Conservation (phyloP, 129 eudicot species). For the Helianthus annuus region DNA sequence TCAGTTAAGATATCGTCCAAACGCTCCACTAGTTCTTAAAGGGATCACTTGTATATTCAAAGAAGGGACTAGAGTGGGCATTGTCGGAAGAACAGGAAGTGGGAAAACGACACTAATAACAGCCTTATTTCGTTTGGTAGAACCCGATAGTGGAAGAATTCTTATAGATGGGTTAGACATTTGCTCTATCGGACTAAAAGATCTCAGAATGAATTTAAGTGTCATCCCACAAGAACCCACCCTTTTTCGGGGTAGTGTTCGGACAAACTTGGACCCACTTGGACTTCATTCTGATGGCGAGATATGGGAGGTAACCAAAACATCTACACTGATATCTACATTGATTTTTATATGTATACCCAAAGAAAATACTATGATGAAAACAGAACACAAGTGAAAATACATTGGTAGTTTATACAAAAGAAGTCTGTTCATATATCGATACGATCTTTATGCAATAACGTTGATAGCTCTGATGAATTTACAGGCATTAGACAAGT, state of each 20-base stretch:
- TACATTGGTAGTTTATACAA: background rate
- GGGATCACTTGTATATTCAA: conserved; percentile 81
- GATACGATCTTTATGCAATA: background rate
- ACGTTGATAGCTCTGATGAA: background rate
- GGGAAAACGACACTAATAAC: conserved; percentile 85
- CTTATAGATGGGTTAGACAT: conserved; percentile 66
- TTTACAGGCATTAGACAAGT: conserved; percentile 73
- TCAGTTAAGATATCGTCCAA: conserved; percentile 77
- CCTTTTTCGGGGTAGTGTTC: conserved; percentile 66
- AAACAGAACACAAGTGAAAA: background rate
- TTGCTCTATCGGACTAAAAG: conserved; percentile 29
- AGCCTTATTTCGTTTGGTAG: conserved; percentile 74
- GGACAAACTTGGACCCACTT: conserved; percentile 76
- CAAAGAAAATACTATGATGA: background rate
- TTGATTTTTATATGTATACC: too few relatives aligned
- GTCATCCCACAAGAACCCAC: conserved; percentile 31
- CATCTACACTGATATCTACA: too few relatives aligned
- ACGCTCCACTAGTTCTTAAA: conserved; percentile 79
- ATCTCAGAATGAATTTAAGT: too few relatives aligned
- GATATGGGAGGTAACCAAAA: conserved; percentile 66
- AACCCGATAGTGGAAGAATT: conserved; percentile 58
- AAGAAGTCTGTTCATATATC: background rate
- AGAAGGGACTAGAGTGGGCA: too few relatives aligned
- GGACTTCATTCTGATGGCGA: conserved; percentile 69
- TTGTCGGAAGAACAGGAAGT: conserved; percentile 49